Evolutionary conservation across 805 yeast species (phyloP).

Genomic region (Nakazawaea ambrosiae): DNA sequence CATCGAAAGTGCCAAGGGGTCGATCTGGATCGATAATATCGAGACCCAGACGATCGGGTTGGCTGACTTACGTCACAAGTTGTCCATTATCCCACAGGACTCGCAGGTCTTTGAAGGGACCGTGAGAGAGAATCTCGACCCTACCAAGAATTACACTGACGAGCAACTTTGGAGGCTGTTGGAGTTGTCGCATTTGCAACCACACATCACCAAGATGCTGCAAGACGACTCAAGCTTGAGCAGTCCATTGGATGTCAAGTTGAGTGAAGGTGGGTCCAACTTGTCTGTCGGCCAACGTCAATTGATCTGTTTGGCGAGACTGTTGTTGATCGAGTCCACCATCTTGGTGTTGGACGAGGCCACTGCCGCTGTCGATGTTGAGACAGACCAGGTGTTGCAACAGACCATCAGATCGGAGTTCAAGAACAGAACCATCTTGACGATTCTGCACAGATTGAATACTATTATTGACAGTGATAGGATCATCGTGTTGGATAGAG

Average conservation of each 20-base stretch:
- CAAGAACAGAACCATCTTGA: constrained; percentile 57
- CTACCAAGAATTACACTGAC: constrained; percentile 52
- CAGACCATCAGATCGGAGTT: constrained; percentile 60
- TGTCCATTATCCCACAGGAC: constrained; percentile 79
- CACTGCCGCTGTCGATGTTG: constrained; percentile 72
- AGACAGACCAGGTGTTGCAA: constrained; percentile 60
- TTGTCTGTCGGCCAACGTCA: constrained; percentile 58
- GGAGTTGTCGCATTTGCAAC: constrained; percentile 61
- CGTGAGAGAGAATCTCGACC: constrained; percentile 71
- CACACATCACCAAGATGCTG: constrained; percentile 41
- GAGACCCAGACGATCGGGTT: constrained; percentile 55
- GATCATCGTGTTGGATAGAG: constrained; percentile 58
- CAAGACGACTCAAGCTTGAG: constrained; percentile 29
- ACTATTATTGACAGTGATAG: constrained; percentile 65
- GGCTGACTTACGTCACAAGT: constrained; percentile 55
- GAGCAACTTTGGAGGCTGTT: constrained; percentile 65
- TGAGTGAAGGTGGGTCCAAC: constrained; percentile 58
- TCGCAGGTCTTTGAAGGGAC: constrained; percentile 78
- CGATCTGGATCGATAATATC: constrained; percentile 57
- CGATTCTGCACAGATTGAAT: constrained; percentile 67
- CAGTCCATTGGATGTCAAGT: constrained; percentile 36
- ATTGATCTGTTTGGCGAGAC: constrained; percentile 60
- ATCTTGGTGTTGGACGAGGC: constrained; percentile 65
- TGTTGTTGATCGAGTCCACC: constrained; percentile 47
- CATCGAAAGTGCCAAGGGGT: constrained; percentile 60